Percentiles rank a stretch among this genome's conserved stretches.
Evolutionary conservation across 495 filamentous ascomycete genomes (phyloP).

Genomic region (Geoglossum glabrum): DNA sequence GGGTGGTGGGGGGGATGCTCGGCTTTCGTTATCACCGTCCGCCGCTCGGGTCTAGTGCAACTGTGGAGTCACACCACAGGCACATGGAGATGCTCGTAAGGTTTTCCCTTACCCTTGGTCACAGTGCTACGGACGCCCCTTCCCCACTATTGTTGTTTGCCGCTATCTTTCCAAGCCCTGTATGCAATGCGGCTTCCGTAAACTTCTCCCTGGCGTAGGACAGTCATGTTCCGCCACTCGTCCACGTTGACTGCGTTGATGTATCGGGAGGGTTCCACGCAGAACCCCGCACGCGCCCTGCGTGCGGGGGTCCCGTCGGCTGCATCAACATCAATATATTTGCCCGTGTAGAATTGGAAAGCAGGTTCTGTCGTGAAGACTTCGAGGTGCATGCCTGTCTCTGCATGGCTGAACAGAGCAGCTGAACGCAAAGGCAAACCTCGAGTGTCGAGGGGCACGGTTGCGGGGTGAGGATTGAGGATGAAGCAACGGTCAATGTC

Average conservation of each 20-base stretch:
- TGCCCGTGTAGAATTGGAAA: conserved; percentile 91
- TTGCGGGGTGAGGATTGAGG: conserved; percentile 37
- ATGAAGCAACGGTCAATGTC: conserved; percentile 86
- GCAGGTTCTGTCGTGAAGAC: conserved; percentile 79
- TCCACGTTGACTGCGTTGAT: conserved; percentile 71
- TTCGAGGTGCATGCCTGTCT: conserved; percentile 56
- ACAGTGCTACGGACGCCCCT: too few species aligned
- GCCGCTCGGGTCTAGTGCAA: too few species aligned
- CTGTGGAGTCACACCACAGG: too few species aligned
- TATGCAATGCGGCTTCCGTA: conserved; percentile 67
- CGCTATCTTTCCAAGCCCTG: conserved; percentile 46
- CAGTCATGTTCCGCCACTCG: conserved; percentile 55
- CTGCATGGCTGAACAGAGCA: conserved; percentile 47
- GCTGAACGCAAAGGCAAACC: conserved; percentile 36
- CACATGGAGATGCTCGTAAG: too few species aligned
- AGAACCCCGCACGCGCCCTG: conserved; percentile 52
- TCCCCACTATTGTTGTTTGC: background rate
- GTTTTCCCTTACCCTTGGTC: too few species aligned
- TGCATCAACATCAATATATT: conserved; percentile 56
- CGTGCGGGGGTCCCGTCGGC: conserved; percentile 43
- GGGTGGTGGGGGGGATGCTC: too few species aligned
- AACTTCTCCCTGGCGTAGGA: conserved; percentile 58
- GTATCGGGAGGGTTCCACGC: conserved; percentile 76
- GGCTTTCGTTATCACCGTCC: too few species aligned
- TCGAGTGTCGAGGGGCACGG: conserved; percentile 63